Evolutionary conservation across 768 basidiomycete species (phyloP), one percentile per base, ranked within the genome.

Genomic region (Termitomyces sp.): DNA sequence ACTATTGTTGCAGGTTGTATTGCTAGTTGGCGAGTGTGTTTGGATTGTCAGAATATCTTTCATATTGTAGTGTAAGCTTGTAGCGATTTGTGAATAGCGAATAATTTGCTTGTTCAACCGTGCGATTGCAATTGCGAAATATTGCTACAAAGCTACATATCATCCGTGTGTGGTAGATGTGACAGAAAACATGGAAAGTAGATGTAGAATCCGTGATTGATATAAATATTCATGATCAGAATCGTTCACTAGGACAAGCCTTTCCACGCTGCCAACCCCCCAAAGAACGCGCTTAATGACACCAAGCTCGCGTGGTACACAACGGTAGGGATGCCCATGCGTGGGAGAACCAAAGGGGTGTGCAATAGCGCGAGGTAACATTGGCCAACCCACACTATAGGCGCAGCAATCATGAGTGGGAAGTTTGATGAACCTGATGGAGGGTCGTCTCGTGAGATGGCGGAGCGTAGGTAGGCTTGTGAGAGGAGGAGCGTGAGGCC

Each of bases 241-340:
- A n/a, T 10, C 4, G 12, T 21, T 10, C 28, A 12, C 30, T 58
- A 83, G 25, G 79, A 78, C 51, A 92, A 68, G 6, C 76, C 89
- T 28, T 80, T 83, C 91, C 91, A 93, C 9, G 82, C 69, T 0
- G 81, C 87, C 50, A 93, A 70, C 3, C 88, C 90, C 3, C 81
- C 78, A 66, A 92, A 91, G 62, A 92, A 82, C 39, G 76, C 74
- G 27, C 86, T 85, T 12, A 93, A 70, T 0, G 84, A 83, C 4
- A 88, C 77, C 30, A 93, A 67, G 44, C 84, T 73, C 21, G 81
- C 83, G 10, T 85, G 74, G 68, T 91, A 94, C 25, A 88, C 89
- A 32, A 85, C 86, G 0, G 82, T 83, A 50, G 89, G 91, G 28
- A 91, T 79, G 7, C 91, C 91, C 27, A 92, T 79, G 40, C 80